Conservation (phyloP, 148 eudicot genomes). For the Amaranthus hypochondriacus region DNA sequence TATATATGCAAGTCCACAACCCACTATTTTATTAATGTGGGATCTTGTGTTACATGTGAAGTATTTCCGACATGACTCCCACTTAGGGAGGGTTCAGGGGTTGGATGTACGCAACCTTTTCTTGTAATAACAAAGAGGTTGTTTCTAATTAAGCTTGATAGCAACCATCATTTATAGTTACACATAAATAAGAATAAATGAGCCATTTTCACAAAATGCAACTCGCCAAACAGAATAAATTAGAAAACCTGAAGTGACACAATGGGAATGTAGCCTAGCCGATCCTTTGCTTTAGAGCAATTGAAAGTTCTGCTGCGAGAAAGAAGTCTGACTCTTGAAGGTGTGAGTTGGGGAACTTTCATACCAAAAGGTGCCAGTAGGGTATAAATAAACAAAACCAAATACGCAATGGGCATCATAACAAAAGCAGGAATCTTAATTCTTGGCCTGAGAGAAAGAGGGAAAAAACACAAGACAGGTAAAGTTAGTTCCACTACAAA, state of each 20-base stretch:
- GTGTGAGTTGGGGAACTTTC: slow-evolving; percentile 97
- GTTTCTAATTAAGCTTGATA: no score
- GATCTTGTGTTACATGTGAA: no score
- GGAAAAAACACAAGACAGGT: slow-evolving; percentile 20
- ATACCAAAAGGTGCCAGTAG: slow-evolving; percentile 82
- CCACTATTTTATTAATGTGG: no score
- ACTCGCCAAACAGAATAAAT: background rate
- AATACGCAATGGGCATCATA: slow-evolving; percentile 85
- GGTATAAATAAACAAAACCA: slow-evolving; percentile 70
- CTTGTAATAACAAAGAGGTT: no score
- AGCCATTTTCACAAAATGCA: background rate
- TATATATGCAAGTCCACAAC: no score
- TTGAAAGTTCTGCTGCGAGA: slow-evolving; percentile 74
- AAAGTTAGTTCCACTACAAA: slow-evolving; percentile 9
- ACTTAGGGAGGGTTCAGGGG: no score
- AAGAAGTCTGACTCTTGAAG: slow-evolving; percentile 86
- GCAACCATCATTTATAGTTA: no score
- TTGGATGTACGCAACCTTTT: no score
- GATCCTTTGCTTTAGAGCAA: slow-evolving; percentile 86
- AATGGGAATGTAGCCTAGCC: slow-evolving; percentile 88
- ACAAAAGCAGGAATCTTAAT: slow-evolving; percentile 79
- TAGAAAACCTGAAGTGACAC: slow-evolving; percentile 72
- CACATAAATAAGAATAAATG: no score
- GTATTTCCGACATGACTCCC: no score
- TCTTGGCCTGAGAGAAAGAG: slow-evolving; percentile 69